phyloP scores from a whole-genome alignment of 768 basidiomycete species.

The Termitomyces sp. region DNA sequence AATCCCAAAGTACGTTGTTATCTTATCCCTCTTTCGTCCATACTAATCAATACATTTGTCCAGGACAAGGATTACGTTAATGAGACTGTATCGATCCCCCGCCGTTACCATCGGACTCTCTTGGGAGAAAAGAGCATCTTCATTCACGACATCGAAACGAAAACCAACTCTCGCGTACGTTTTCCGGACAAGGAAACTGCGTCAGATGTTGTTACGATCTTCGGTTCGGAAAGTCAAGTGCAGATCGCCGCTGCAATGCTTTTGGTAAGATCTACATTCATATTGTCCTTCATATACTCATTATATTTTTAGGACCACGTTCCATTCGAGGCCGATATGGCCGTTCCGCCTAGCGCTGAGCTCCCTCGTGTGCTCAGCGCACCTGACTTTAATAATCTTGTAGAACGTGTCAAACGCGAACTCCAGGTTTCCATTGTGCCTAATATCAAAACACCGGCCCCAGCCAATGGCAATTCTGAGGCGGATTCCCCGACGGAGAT shows the following conservation, averaged over 20 bases:
- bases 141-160: slow-evolving; percentile 94
- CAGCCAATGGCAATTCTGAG: slow-evolving; percentile 43
- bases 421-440: slow-evolving; percentile 88
- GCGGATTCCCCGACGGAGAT: slow-evolving; percentile 66
- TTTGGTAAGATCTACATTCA: slow-evolving; percentile 48
- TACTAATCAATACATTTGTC: neutral
- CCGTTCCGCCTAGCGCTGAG: slow-evolving; percentile 74
- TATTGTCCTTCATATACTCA: slow-evolving; percentile 4
- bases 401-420: slow-evolving; percentile 90
- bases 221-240: slow-evolving; percentile 95
- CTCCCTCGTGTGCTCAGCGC: slow-evolving; percentile 71
- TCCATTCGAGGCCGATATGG: slow-evolving; percentile 94
- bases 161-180: slow-evolving; percentile 89
- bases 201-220: slow-evolving; percentile 94
- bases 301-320: slow-evolving; percentile 72
- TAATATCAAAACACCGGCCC: slow-evolving; percentile 56
- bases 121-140: slow-evolving; percentile 97
- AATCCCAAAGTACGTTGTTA: slow-evolving; percentile 75
- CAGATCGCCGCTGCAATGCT: slow-evolving; percentile 97
- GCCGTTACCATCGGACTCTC: slow-evolving; percentile 91
- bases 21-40: neutral
- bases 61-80: slow-evolving; percentile 97
- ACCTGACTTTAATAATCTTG: slow-evolving; percentile 81
- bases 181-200: slow-evolving; percentile 94
- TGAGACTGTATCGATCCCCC: slow-evolving; percentile 90